A percentile compares a stretch with the other conserved stretches of the same genome.
Evolutionary conservation across 371 early-diverging fungal genomes (phyloP).

Genomic region (Mortierella sp.): DNA sequence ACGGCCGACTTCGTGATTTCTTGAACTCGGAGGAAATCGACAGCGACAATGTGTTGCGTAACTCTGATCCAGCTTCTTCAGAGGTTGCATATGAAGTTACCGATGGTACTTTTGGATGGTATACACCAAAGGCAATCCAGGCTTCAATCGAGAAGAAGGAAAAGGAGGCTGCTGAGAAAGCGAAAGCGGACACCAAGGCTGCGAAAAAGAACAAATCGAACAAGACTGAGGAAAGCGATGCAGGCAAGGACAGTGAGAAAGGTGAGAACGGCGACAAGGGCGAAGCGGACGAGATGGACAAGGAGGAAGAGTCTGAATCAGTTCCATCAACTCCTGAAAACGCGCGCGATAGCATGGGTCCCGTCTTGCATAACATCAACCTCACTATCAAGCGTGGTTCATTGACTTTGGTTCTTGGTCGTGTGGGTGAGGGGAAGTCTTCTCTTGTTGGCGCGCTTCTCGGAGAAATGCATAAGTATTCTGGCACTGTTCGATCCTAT

Average conservation of each 20-base stretch:
- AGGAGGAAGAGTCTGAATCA: neutral
- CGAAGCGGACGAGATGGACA: neutral
- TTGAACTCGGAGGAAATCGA: constrained; percentile 68
- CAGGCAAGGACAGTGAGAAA: neutral
- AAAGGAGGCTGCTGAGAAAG: constrained; percentile 30
- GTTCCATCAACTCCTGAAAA: neutral
- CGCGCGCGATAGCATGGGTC: constrained; percentile 29
- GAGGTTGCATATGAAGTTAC: constrained; percentile 50
- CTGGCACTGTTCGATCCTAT: constrained; percentile 43
- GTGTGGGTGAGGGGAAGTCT: constrained; percentile 89
- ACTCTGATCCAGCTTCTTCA: constrained; percentile 46
- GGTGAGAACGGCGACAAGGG: neutral
- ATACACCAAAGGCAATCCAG: constrained; percentile 49
- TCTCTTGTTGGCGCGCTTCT: constrained; percentile 81
- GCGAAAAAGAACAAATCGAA: neutral
- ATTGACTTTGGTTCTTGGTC: constrained; percentile 82
- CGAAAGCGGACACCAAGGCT: constrained; percentile 10
- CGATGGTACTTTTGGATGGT: constrained; percentile 74
- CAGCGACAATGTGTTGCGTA: constrained; percentile 47
- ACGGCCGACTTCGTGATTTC: constrained; percentile 37
- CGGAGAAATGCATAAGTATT: constrained; percentile 77
- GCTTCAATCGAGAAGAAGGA: constrained; percentile 29
- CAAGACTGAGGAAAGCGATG: neutral
- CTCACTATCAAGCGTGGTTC: constrained; percentile 71
- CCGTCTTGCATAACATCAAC: constrained; percentile 71